phyloP scores from a whole-genome alignment of 495 filamentous ascomycete genomes.

The Rhypophila decipiens region DNA sequence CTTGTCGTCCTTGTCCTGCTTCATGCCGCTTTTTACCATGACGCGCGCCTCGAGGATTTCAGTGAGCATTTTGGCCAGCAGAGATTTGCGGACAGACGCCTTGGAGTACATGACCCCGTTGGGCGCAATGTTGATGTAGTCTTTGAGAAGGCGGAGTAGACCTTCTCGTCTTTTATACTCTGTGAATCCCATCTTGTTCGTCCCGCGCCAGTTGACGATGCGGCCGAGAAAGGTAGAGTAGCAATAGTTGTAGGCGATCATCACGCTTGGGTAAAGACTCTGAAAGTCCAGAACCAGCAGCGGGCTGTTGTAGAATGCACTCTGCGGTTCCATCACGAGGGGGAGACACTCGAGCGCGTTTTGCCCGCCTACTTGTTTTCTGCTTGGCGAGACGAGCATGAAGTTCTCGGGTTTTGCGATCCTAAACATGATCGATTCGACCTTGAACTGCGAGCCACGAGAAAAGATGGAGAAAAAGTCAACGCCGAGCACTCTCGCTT shows the following conservation, averaged over 20 bases:
- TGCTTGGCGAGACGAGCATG: slow-evolving; percentile 78
- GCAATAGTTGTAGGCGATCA: slow-evolving; percentile 99
- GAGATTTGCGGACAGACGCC: slow-evolving; percentile 74
- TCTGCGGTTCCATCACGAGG: slow-evolving; percentile 96
- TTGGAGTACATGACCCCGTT: slow-evolving; percentile 97
- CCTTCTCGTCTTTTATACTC: slow-evolving; percentile 71
- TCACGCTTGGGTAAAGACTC: slow-evolving; percentile 90
- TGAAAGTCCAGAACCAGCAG: slow-evolving; percentile 93
- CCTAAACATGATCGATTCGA: slow-evolving; percentile 96
- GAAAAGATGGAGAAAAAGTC: slow-evolving; percentile 96
- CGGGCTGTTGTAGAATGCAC: slow-evolving; percentile 86
- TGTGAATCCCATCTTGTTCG: slow-evolving; percentile 90
- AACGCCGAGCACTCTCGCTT: slow-evolving; percentile 85
- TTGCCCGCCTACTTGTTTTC: slow-evolving; percentile 86
- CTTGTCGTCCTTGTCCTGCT: slow-evolving; percentile 84
- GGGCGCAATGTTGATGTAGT: slow-evolving; percentile 87
- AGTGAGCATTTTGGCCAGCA: slow-evolving; percentile 92
- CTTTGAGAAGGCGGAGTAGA: slow-evolving; percentile 70
- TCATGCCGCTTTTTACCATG: slow-evolving; percentile 99
- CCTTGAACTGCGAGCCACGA: slow-evolving; percentile 93
- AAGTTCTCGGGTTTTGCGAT: slow-evolving; percentile 98
- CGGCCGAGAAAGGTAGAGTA: slow-evolving; percentile 95
- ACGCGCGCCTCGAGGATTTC: slow-evolving; percentile 95
- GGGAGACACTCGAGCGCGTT: slow-evolving; percentile 94
- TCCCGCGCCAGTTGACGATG: slow-evolving; percentile 75